Conservation (phyloP, 2,329 filamentous ascomycete species). For the Aspergillus aculeatinus region DNA sequence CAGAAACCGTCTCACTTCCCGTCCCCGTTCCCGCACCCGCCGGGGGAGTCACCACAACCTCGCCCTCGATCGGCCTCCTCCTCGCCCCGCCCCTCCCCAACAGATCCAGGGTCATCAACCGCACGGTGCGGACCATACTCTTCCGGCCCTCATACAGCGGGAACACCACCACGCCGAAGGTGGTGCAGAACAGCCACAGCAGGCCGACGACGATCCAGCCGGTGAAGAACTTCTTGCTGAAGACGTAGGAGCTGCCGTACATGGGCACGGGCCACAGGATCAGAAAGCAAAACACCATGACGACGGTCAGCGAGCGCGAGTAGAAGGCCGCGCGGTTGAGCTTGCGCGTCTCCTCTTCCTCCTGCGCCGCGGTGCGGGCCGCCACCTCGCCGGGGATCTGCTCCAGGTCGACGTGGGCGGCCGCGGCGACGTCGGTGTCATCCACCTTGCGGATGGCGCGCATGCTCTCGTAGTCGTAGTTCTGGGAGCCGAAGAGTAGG, state of each 20-base stretch:
- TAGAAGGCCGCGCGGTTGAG: constrained; percentile 56
- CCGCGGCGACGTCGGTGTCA: constrained; percentile 68
- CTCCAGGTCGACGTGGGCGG: constrained; percentile 66
- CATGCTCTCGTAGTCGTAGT: constrained; percentile 88
- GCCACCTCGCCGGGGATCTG: constrained; percentile 55
- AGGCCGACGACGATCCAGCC: constrained; percentile 77
- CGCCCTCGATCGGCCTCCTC: constrained; percentile 21
- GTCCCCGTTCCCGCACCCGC: neutral
- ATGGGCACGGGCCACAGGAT: constrained; percentile 91
- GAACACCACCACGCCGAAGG: constrained; percentile 73
- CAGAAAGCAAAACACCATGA: constrained; percentile 68
- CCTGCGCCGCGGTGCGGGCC: constrained; percentile 37
- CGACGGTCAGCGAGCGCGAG: constrained; percentile 58
- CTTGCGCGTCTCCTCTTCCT: constrained; percentile 48
- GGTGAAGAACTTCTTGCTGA: constrained; percentile 77
- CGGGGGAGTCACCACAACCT: neutral
- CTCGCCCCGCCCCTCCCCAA: constrained; percentile 45
- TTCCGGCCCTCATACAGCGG: constrained; percentile 75
- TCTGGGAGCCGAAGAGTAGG: constrained; percentile 64
- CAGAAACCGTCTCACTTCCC: neutral
- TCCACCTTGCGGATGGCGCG: constrained; percentile 73
- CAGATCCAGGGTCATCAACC: constrained; percentile 62
- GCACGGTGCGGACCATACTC: constrained; percentile 63
- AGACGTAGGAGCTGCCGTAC: constrained; percentile 80
- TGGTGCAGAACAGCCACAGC: constrained; percentile 74